phyloP scores from a whole-genome alignment of 441 rosid genomes.

The Syzygium malaccense region DNA sequence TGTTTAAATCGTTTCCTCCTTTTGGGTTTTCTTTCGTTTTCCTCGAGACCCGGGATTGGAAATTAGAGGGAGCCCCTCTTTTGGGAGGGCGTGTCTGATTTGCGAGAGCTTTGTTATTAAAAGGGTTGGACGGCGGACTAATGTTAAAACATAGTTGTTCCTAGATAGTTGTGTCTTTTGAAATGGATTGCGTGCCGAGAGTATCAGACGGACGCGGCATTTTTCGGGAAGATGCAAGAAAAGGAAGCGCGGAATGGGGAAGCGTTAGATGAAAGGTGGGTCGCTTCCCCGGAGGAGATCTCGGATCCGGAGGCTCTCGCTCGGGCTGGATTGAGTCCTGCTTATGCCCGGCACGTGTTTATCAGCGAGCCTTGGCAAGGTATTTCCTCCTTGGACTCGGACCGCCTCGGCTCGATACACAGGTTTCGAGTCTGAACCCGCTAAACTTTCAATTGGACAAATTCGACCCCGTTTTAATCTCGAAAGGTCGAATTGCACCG shows the following conservation, averaged over 20 bases:
- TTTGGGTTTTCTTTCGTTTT: not conserved
- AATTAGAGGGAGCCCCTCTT: not conserved
- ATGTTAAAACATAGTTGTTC: not conserved
- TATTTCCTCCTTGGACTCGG: not conserved
- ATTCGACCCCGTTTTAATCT: rapidly evolving
- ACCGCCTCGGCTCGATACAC: rapidly evolving
- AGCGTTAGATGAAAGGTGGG: not conserved
- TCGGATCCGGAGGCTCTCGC: not conserved
- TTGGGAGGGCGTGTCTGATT: not conserved
- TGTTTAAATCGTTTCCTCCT: not conserved
- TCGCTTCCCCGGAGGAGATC: not conserved
- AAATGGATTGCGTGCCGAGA: rapidly evolving
- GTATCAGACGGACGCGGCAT: not conserved
- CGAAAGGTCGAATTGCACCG: rapidly evolving
- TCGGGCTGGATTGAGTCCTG: not conserved
- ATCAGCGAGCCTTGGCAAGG: not conserved
- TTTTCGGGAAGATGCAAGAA: not conserved
- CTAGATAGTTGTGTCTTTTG: not conserved
- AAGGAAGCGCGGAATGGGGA: not conserved
- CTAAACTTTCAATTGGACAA: rapidly evolving
- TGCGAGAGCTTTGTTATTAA: not conserved
- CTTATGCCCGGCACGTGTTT: rapidly evolving
- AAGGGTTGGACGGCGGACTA: too few species aligned
- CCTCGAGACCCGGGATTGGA: not conserved
- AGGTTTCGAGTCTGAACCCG: not conserved